Evolutionary conservation across 78 protist species (phyloP).

Genomic region (Cavenderia fasciculata): DNA sequence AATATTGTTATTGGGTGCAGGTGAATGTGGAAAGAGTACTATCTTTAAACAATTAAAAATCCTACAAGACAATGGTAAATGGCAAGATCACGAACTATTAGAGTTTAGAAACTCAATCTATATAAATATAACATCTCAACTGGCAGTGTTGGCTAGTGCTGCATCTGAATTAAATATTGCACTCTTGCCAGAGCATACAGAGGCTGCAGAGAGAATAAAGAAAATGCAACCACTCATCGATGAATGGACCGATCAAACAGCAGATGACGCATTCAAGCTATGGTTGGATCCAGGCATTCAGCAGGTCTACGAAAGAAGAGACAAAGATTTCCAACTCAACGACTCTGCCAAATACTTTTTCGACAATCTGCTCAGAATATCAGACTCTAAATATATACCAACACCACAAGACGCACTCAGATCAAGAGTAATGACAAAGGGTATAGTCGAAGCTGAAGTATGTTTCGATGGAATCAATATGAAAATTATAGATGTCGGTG

Average conservation of each 20-base stretch:
- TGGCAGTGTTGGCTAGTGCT: slow-evolving; percentile 37
- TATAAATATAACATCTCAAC: slow-evolving; percentile 64
- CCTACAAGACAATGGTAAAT: slow-evolving; percentile 62
- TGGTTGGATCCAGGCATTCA: slow-evolving; percentile 72
- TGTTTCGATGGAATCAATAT: slow-evolving; percentile 51
- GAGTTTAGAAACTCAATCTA: slow-evolving; percentile 43
- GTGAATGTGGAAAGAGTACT: slow-evolving; percentile 94
- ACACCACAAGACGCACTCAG: slow-evolving; percentile 91
- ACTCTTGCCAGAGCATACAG: slow-evolving; percentile 6
- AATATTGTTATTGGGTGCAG: slow-evolving; percentile 88
- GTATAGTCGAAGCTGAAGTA: slow-evolving; percentile 89
- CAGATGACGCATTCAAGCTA: slow-evolving; percentile 23
- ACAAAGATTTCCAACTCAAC: slow-evolving; percentile 78
- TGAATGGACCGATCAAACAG: slow-evolving; percentile 34
- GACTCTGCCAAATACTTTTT: slow-evolving; percentile 87
- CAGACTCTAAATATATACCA: slow-evolving; percentile 87
- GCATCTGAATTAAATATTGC: slow-evolving; percentile 1
- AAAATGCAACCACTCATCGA: slow-evolving; percentile 17
- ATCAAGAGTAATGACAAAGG: slow-evolving; percentile 93
- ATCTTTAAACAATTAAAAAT: slow-evolving; percentile 79
- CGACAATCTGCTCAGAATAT: slow-evolving; percentile 74
- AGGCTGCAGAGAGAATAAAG: slow-evolving; percentile 17
- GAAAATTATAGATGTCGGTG: slow-evolving; percentile 96
- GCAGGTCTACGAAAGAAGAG: slow-evolving; percentile 38
- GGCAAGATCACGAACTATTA: slow-evolving; percentile 6